Percentiles rank a stretch among this genome's conserved stretches.
Evolutionary conservation across 371 early-diverging fungal species (phyloP).

Genomic region (Catenaria anguillulae): DNA sequence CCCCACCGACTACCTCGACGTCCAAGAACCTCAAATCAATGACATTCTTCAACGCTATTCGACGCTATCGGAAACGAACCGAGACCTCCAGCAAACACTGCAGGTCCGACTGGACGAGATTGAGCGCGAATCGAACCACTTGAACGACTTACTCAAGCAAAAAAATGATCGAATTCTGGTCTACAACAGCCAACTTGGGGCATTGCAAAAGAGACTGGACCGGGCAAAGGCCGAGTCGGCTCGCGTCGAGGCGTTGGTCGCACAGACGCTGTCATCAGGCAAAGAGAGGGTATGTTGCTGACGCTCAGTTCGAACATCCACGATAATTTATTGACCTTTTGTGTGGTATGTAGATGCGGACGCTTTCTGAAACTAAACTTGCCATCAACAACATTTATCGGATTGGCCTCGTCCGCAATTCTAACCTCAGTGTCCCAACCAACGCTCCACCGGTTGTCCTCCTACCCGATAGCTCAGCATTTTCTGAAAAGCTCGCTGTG

Average conservation of each 20-base stretch:
- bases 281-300: not conserved
- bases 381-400: constrained; percentile 8
- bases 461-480: not conserved
- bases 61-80: constrained; percentile 34
- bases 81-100: constrained; percentile 25
- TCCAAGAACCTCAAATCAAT: constrained; percentile 38
- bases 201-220: not conserved
- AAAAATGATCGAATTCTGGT: constrained; percentile 33
- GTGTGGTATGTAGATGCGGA: not conserved
- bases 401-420: not conserved
- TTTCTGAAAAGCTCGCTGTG: not conserved
- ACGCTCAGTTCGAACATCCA: no score
- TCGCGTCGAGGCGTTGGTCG: not conserved
- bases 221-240: not conserved
- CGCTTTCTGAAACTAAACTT: constrained; percentile 2
- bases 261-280: not conserved
- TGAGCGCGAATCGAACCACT: constrained; percentile 17
- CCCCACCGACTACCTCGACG: constrained; percentile 36
- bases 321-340: not conserved
- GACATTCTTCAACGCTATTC: constrained; percentile 37
- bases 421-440: not conserved
- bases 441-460: no score
- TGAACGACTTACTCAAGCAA: constrained; percentile 27
- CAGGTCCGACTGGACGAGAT: constrained; percentile 26
- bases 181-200: constrained; percentile 2